These are phyloP conservation scores for Colletotrichum agaves DNA, from an alignment of 2,329 filamentous ascomycete genomes.

Conservation along the genomic window DNA sequence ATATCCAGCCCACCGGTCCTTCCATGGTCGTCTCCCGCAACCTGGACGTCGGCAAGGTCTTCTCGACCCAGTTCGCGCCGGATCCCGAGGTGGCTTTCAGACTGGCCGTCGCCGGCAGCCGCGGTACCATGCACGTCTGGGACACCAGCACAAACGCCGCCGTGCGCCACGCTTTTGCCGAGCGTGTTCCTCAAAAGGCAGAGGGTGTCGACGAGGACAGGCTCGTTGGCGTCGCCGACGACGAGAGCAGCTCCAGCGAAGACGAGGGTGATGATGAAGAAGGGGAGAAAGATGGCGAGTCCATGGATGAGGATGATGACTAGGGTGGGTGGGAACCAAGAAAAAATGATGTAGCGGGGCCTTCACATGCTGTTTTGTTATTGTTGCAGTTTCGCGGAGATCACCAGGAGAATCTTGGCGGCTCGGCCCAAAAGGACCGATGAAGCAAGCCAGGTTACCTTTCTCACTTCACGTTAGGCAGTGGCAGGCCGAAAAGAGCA, in stretches of 20 bases:
- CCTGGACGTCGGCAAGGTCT: slow-evolving; percentile 93
- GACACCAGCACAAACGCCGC: slow-evolving; percentile 93
- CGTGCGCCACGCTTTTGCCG: slow-evolving; percentile 84
- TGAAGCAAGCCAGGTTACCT: slow-evolving; percentile 6
- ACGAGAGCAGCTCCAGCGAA: slow-evolving; percentile 74
- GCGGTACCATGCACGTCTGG: slow-evolving; percentile 93
- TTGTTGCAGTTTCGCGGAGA: slow-evolving; percentile 6
- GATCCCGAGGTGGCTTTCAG: slow-evolving; percentile 92
- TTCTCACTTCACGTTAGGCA: neutral
- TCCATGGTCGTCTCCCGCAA: slow-evolving; percentile 92
- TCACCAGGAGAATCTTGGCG: slow-evolving; percentile 1
- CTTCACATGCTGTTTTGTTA: neutral
- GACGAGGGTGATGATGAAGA: slow-evolving; percentile 58
- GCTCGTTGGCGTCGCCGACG: slow-evolving; percentile 77
- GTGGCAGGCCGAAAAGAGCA: neutral
- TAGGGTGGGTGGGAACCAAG: neutral
- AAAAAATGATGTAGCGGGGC: neutral
- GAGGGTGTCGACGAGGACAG: slow-evolving; percentile 78
- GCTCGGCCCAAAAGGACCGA: slow-evolving; percentile 9
- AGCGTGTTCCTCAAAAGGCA: slow-evolving; percentile 64
- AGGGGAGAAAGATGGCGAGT: slow-evolving; percentile 56
- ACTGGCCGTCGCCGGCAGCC: slow-evolving; percentile 92
- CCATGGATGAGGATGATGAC: slow-evolving; percentile 67
- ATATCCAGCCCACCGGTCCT: slow-evolving; percentile 82
- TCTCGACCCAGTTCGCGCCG: slow-evolving; percentile 89